Percentiles rank a stretch among this genome's conserved stretches.
Conservation (phyloP, 441 rosid genomes). For the Syzygium malaccense region DNA sequence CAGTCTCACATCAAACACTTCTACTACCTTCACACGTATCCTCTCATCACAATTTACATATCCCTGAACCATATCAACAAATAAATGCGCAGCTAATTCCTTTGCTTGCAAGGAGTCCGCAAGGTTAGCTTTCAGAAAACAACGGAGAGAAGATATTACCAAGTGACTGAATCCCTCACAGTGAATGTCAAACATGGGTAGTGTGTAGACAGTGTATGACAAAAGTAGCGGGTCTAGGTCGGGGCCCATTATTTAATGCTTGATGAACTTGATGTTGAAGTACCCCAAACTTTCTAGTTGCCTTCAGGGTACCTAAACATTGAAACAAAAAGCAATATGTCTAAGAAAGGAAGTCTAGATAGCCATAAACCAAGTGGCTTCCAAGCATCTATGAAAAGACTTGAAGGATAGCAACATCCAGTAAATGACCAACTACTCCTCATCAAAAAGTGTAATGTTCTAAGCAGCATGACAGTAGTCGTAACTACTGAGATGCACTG, state of each 20-base stretch:
- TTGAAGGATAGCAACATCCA: neutral
- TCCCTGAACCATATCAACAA: conserved; percentile 44
- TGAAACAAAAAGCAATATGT: too few relatives aligned
- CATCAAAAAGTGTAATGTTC: neutral
- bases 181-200: conserved; percentile 60
- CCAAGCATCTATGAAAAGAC: neutral
- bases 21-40: conserved; percentile 47
- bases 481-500: neutral
- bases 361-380: neutral
- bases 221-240: conserved; percentile 71
- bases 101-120: conserved; percentile 46
- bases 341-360: too few relatives aligned
- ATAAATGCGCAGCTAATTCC: conserved; percentile 48
- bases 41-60: conserved; percentile 47
- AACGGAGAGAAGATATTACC: conserved; percentile 66
- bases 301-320: conserved; percentile 29
- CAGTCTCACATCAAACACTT: conserved; percentile 51
- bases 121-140: conserved; percentile 35
- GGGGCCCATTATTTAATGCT: conserved; percentile 51
- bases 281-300: conserved; percentile 60
- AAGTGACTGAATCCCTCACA: conserved; percentile 88
- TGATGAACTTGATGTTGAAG: conserved; percentile 68
- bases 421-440: neutral
- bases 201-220: conserved; percentile 51
- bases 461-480: neutral